Evolutionary conservation across 768 basidiomycete genomes (phyloP).

Genomic region (Pilatotrama ljubarskyi): DNA sequence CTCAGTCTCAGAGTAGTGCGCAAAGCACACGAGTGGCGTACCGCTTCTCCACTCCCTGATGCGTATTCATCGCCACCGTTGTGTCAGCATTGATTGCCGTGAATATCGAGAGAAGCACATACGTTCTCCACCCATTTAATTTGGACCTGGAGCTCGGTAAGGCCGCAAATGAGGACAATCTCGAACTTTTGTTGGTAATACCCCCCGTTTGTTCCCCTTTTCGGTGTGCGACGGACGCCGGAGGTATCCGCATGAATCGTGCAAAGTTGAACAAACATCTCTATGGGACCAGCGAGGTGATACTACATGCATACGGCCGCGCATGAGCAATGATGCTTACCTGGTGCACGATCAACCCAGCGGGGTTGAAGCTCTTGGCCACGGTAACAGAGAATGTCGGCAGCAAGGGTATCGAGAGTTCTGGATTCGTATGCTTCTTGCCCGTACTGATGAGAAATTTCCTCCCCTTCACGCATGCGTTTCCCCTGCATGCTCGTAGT

Average conservation of each 20-base stretch:
- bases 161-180: constrained; percentile 44
- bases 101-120: too few relatives aligned
- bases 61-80: too few relatives aligned
- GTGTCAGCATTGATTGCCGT: too few relatives aligned
- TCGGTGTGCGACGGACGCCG: constrained; percentile 17
- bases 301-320: too few relatives aligned
- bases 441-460: not conserved
- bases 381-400: constrained; percentile 34
- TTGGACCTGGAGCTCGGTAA: constrained; percentile 49
- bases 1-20: not conserved
- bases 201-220: constrained; percentile 9
- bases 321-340: constrained; percentile 16
- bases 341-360: constrained; percentile 39
- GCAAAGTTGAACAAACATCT: constrained; percentile 37
- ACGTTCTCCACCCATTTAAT: constrained; percentile 44
- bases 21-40: not conserved
- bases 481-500: too few relatives aligned
- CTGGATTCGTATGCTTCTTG: not conserved
- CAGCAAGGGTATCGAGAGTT: constrained; percentile 14
- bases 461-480: not conserved
- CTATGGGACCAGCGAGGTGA: too few relatives aligned
- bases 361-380: constrained; percentile 30
- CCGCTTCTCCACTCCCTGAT: constrained; percentile 24
- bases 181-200: constrained; percentile 35
- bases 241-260: constrained; percentile 37